Conservation (phyloP, 768 basidiomycete species). For the Rhodocollybia butyracea region DNA sequence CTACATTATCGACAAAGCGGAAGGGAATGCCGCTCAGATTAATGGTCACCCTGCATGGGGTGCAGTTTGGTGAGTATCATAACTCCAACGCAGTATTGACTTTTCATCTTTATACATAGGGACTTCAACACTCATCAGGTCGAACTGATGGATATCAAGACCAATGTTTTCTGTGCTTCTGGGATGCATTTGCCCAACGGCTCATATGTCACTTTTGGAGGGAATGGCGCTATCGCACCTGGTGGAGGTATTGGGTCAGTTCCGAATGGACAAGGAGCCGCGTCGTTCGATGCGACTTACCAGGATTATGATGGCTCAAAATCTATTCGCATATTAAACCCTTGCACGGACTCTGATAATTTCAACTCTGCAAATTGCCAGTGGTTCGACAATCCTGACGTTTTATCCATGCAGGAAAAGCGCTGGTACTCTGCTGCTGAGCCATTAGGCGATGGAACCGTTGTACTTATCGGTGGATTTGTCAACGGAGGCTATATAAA, state of each 20-base stretch:
- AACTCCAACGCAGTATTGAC: background rate
- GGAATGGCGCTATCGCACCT: conserved; percentile 72
- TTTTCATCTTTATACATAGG: conserved; percentile 30
- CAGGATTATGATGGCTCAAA: conserved; percentile 79
- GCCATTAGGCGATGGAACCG: conserved; percentile 67
- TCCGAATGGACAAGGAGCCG: conserved; percentile 38
- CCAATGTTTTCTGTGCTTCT: conserved; percentile 79
- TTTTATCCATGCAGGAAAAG: conserved; percentile 61
- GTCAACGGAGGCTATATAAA: conserved; percentile 78
- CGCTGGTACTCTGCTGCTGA: conserved; percentile 84
- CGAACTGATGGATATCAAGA: conserved; percentile 64
- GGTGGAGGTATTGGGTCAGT: conserved; percentile 58
- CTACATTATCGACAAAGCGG: too few relatives aligned
- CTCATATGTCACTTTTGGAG: conserved; percentile 72
- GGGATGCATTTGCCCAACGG: conserved; percentile 82
- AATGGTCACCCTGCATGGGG: too few relatives aligned
- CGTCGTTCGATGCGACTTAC: too few relatives aligned
- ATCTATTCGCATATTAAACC: conserved; percentile 78
- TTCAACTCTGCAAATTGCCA: conserved; percentile 50
- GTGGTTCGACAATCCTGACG: too few relatives aligned
- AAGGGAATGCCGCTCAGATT: too few relatives aligned
- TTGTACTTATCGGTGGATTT: conserved; percentile 82
- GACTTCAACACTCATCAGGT: conserved; percentile 59
- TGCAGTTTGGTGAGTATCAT: conserved; percentile 44
- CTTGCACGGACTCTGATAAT: conserved; percentile 54